A percentile compares a stretch with the other conserved stretches of the same genome.
Conservation (phyloP, 345 rosid genomes). For the Trapa bicornis region DNA sequence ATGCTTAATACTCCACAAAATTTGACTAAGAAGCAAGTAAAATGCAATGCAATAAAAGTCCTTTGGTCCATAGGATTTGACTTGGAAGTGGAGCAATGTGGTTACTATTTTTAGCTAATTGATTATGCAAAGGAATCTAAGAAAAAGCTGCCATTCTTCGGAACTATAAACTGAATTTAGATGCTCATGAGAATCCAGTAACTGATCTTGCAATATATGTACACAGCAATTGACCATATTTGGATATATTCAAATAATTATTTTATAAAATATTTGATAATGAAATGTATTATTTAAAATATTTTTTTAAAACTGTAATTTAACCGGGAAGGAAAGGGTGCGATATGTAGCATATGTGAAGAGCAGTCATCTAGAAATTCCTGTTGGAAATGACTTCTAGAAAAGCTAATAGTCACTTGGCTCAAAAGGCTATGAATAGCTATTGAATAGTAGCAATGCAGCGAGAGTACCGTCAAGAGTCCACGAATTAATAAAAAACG, state of each 20-base stretch:
- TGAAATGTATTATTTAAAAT: no score
- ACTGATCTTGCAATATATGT: neutral
- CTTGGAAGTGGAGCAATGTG: neutral
- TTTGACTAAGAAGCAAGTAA: neutral
- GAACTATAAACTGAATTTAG: neutral
- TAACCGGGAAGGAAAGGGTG: no score
- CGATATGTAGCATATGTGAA: no score
- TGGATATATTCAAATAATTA: neutral
- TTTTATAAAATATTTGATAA: no score
- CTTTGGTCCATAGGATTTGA: no score
- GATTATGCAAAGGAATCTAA: neutral
- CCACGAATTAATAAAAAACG: neutral
- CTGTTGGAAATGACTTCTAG: no score
- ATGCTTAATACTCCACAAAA: neutral
- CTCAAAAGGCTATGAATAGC: no score
- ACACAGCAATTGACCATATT: neutral
- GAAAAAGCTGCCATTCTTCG: neutral
- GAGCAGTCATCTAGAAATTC: no score
- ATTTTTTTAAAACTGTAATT: no score
- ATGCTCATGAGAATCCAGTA: neutral
- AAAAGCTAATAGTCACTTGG: no score
- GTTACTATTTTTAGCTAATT: neutral
- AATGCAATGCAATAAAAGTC: neutral
- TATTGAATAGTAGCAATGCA: no score
- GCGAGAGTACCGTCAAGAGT: neutral